Percentiles rank a stretch among this genome's conserved stretches.
These are phyloP conservation scores for Cystobasidium ongulense DNA, from an alignment of 768 basidiomycete genomes.

Conservation along the genomic window DNA sequence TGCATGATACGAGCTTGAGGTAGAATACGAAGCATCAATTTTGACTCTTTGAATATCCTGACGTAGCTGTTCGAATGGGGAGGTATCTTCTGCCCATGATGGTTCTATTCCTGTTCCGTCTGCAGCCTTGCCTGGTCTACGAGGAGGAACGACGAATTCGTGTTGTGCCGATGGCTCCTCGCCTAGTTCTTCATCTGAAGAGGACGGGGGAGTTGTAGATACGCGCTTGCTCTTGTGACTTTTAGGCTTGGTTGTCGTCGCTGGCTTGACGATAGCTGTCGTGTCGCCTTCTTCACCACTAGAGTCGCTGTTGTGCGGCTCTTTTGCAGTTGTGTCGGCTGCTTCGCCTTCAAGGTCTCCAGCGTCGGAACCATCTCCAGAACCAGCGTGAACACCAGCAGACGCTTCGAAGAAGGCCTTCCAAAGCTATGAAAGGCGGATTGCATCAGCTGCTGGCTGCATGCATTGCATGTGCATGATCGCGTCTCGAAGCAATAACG, in stretches of 20 bases:
- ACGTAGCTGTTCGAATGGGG: conserved; percentile 29
- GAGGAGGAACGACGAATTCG: not conserved
- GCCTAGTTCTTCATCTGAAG: not conserved
- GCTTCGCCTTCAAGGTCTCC: conserved; percentile 55
- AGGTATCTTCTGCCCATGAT: conserved; percentile 25
- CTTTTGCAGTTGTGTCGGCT: not conserved
- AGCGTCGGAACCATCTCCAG: conserved; percentile 39
- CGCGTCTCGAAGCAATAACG: not conserved
- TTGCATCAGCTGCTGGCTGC: not conserved
- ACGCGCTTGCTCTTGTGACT: not conserved
- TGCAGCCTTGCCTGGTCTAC: not conserved
- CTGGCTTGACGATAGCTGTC: not conserved
- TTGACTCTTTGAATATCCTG: conserved; percentile 26
- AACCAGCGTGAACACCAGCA: conserved; percentile 68
- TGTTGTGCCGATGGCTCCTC: not conserved
- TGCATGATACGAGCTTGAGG: conserved; percentile 8
- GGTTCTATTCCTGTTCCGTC: not conserved
- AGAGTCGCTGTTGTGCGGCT: not conserved
- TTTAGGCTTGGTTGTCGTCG: not conserved
- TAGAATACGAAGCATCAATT: conserved; percentile 9
- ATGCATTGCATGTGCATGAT: not conserved
- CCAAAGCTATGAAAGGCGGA: conserved; percentile 68
- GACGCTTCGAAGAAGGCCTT: conserved; percentile 90
- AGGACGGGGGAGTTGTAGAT: not conserved
- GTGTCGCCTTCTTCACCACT: not conserved